Conservation (phyloP, 495 filamentous ascomycete species). For the Aspergillus taichungensis region DNA sequence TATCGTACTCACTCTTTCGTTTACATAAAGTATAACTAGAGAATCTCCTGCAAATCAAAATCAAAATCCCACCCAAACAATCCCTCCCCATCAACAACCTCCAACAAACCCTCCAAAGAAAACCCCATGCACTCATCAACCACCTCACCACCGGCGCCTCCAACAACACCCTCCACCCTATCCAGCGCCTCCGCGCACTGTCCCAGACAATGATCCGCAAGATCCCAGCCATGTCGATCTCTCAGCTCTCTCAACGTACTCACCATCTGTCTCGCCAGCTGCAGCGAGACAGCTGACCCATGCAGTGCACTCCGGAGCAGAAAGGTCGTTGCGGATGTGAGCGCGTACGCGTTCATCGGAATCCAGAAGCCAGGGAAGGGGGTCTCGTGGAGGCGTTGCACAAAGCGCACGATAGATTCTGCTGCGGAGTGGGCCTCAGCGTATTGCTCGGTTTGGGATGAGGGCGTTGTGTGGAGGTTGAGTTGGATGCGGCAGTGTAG, state of each 20-base stretch:
- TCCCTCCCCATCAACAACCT: no score
- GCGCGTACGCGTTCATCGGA: slow-evolving; percentile 21
- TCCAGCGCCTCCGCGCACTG: slow-evolving; percentile 19
- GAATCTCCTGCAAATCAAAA: no score
- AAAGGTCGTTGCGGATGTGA: slow-evolving; percentile 23
- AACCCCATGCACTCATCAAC: no score
- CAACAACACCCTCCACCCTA: slow-evolving; percentile 6
- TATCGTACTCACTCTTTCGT: no score
- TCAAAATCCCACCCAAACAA: no score
- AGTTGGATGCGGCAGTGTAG: slow-evolving; percentile 25
- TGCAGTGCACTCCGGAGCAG: slow-evolving; percentile 19
- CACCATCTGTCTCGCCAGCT: slow-evolving; percentile 8
- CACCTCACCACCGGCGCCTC: no score
- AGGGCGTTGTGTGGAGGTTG: slow-evolving; percentile 12
- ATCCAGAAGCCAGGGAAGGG: slow-evolving; percentile 27
- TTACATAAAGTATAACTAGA: no score
- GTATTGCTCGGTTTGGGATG: not conserved
- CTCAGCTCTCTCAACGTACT: slow-evolving; percentile 15
- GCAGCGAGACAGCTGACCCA: not conserved
- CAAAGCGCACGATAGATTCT: slow-evolving; percentile 25
- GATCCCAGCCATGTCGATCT: slow-evolving; percentile 21
- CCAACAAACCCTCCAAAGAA: no score
- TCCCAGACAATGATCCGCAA: slow-evolving; percentile 23
- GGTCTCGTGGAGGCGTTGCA: slow-evolving; percentile 20
- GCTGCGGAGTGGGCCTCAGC: slow-evolving; percentile 15